Evolutionary conservation across 228 moss, liverwort and hornwort species (phyloP).

Genomic region (Sphagnum magellanicum): DNA sequence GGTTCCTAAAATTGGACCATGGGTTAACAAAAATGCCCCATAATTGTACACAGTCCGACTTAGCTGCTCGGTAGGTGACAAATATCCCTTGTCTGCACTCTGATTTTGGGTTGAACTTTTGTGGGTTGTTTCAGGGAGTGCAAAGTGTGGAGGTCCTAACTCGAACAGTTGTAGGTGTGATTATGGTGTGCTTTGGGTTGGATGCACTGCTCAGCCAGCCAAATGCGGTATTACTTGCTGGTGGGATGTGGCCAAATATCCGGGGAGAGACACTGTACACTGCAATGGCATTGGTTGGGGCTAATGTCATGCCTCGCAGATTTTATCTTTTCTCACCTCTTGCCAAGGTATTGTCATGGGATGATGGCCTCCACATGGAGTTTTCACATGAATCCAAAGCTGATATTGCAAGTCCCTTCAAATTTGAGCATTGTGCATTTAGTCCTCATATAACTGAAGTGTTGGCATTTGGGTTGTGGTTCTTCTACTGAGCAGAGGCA

Average conservation of each 20-base stretch:
- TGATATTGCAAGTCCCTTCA: not conserved
- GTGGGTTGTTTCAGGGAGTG: slow-evolving; percentile 20
- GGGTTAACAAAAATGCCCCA: not conserved
- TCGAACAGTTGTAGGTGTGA: slow-evolving; percentile 31
- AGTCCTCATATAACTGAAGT: not conserved
- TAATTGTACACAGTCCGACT: not conserved
- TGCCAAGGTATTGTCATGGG: slow-evolving; percentile 37
- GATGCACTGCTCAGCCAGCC: slow-evolving; percentile 29
- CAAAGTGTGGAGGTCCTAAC: slow-evolving; percentile 33
- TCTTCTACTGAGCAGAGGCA: slow-evolving; percentile 31
- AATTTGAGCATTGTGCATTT: not conserved
- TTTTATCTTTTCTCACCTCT: slow-evolving; percentile 80
- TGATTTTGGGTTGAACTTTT: no score
- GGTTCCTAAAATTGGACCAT: no score
- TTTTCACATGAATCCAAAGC: not conserved
- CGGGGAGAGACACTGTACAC: slow-evolving; percentile 81
- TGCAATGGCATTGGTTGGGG: slow-evolving; percentile 68
- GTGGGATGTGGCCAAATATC: slow-evolving; percentile 61
- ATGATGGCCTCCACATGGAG: not conserved
- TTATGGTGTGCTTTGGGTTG: slow-evolving; percentile 39
- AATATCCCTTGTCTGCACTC: no score
- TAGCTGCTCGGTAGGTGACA: not conserved
- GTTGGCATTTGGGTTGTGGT: not conserved
- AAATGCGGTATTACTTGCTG: slow-evolving; percentile 21
- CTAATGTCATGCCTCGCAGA: slow-evolving; percentile 75